Evolutionary conservation across 2,329 filamentous ascomycete genomes (phyloP).

Genomic region (Alternaria rosae): DNA sequence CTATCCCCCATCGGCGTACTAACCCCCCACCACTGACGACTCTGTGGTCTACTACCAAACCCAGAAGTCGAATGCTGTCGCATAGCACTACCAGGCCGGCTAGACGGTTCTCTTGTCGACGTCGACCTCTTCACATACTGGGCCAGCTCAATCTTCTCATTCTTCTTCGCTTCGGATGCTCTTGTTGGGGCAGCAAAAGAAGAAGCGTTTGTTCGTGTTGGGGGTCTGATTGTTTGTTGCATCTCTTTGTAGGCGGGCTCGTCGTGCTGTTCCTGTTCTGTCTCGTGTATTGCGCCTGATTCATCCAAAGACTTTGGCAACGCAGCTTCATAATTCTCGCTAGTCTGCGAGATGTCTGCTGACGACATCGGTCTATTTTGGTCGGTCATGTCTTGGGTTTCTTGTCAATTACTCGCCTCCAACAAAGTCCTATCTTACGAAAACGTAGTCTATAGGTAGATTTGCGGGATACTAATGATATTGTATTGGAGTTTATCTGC

Average conservation of each 20-base stretch:
- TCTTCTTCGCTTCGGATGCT: slow-evolving; percentile 11
- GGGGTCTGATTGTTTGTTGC: not conserved
- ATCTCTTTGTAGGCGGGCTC: not conserved
- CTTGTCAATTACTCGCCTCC: not conserved
- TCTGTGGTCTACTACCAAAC: not conserved
- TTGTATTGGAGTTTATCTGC: not conserved
- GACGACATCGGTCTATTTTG: not conserved
- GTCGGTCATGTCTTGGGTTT: not conserved
- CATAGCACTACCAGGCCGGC: not conserved
- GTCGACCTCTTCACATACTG: not conserved
- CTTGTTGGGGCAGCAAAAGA: slow-evolving; percentile 7
- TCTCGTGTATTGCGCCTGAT: not conserved
- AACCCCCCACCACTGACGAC: not conserved
- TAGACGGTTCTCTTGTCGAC: not conserved
- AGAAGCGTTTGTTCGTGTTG: not conserved
- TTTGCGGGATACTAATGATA: not conserved
- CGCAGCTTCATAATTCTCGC: not conserved
- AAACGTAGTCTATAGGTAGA: not conserved
- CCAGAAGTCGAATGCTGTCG: not conserved
- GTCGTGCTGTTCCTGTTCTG: not conserved
- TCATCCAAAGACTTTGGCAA: not conserved
- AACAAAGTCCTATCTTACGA: not conserved
- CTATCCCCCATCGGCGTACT: not conserved
- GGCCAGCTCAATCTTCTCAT: slow-evolving; percentile 9
- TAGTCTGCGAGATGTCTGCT: not conserved